These are phyloP conservation scores for Cystofilobasidium capitatum DNA, from an alignment of 768 basidiomycete genomes.

Conservation along the genomic window DNA sequence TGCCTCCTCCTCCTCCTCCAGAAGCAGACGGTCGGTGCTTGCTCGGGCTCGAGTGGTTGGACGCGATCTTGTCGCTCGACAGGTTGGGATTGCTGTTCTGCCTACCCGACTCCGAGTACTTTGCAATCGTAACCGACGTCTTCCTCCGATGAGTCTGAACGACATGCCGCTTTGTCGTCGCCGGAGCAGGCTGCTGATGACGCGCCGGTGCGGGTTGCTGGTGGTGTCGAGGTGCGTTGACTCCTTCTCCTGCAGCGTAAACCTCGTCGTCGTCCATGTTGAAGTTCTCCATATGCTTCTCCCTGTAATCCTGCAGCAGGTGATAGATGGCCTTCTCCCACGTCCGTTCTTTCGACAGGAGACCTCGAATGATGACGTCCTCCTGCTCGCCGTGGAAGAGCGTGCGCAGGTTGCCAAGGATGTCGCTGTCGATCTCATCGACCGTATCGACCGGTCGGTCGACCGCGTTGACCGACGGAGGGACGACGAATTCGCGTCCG, in stretches of 20 bases:
- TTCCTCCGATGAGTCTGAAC: conserved; percentile 23
- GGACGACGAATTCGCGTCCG: conserved; percentile 39
- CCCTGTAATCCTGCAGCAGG: conserved; percentile 73
- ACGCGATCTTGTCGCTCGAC: conserved; percentile 15
- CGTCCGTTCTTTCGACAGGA: conserved; percentile 54
- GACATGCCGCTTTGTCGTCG: conserved; percentile 18
- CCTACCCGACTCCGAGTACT: conserved; percentile 20
- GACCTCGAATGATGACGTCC: conserved; percentile 57
- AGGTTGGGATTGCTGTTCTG: neutral
- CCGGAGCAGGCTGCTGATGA: conserved; percentile 12
- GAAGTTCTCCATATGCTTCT: conserved; percentile 60
- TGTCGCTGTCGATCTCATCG: conserved; percentile 72
- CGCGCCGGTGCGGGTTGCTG: conserved; percentile 8
- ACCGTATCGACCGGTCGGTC: conserved; percentile 55
- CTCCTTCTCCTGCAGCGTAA: neutral
- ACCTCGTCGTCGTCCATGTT: conserved; percentile 52
- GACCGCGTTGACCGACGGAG: conserved; percentile 57
- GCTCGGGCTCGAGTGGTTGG: neutral
- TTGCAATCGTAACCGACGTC: conserved; percentile 23
- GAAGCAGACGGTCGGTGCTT: conserved; percentile 2
- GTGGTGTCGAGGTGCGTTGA: conserved; percentile 27
- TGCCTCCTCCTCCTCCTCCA: no score
- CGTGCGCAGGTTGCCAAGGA: conserved; percentile 78
- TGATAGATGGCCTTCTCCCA: conserved; percentile 97
- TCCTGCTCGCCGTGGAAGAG: conserved; percentile 81